phyloP scores from a whole-genome alignment of 2,329 filamentous ascomycete species.

The Hysterium pulicare region DNA sequence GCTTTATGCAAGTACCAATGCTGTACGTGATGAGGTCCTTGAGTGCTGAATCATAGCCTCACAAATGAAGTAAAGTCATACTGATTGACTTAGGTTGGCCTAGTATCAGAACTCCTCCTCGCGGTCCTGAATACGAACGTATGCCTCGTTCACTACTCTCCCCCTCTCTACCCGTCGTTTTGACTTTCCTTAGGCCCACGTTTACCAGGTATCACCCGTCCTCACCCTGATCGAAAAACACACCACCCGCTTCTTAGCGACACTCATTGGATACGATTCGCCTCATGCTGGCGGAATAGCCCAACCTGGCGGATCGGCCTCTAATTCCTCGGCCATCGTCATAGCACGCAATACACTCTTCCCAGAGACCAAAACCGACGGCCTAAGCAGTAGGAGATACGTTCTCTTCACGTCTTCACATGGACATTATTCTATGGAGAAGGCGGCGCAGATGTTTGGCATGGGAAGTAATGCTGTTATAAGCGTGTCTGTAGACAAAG shows the following conservation, averaged over 20 bases:
- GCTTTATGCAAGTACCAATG: slow-evolving; percentile 85
- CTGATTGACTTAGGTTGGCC: slow-evolving; percentile 58
- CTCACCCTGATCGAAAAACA: slow-evolving; percentile 84
- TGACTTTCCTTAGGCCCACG: slow-evolving; percentile 60
- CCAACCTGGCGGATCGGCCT: slow-evolving; percentile 76
- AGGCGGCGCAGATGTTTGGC: slow-evolving; percentile 87
- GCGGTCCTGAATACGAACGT: slow-evolving; percentile 87
- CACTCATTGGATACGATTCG: slow-evolving; percentile 54
- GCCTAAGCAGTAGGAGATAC: slow-evolving; percentile 64
- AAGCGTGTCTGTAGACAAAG: slow-evolving; percentile 67
- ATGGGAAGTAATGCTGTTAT: slow-evolving; percentile 74
- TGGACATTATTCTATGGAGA: slow-evolving; percentile 92
- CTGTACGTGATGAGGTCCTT: slow-evolving; percentile 48
- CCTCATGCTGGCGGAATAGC: slow-evolving; percentile 68
- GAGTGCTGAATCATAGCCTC: neutral
- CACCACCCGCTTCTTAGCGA: slow-evolving; percentile 69
- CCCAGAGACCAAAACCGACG: slow-evolving; percentile 70
- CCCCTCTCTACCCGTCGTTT: neutral
- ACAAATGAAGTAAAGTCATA: neutral
- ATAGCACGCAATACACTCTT: slow-evolving; percentile 84
- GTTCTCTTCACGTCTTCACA: slow-evolving; percentile 85
- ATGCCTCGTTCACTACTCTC: slow-evolving; percentile 24
- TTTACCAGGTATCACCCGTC: slow-evolving; percentile 90
- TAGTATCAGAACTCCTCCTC: slow-evolving; percentile 80
- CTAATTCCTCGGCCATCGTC: slow-evolving; percentile 81